Base-by-base conservation (phyloP, 2,329 filamentous ascomycete genomes). In the Alternaria atra region DNA sequence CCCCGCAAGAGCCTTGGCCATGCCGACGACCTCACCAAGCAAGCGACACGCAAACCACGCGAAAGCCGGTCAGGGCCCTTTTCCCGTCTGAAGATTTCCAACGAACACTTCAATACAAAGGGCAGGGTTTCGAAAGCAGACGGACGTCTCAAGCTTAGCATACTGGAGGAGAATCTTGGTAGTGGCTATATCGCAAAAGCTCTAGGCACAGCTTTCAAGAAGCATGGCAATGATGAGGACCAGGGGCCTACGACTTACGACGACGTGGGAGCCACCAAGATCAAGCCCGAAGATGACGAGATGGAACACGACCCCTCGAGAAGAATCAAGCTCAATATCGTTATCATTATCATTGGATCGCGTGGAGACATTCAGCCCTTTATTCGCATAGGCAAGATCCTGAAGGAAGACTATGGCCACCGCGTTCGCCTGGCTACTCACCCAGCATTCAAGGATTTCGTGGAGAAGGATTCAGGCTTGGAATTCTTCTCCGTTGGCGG, bases 401-500 rank as follows among this genome's bases (percentile, higher is more conserved):
- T 95, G 43, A 88, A 90, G 71, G 85, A 92, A 54, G 80, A 89
- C 46, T 88, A 91, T 65, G 90, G 90, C 1, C 91, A 94, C 73
- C 85, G 90, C 7, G 91, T 94, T 2, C 85, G 91, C 15, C 89
- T 94, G 51, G 91, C 91, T 1, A 94, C 91, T 0, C 92, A 94
- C 71, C 90, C 91, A 1, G 88, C 88, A 0, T 94, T 94, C 75
- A 88, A 88, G 48, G 86, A 92, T 0, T 93, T 94, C 68, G 87
- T 94, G 1, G 85, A 92, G 69, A 84, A 89, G 50, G 90, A 93
- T 63, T 88, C 80, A 13, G 90, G 88, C 0, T 83, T 94, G 0
- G 91, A 94, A 68, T 94, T 94, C 79, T 94, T 94, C 78, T 90
- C 87, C 2, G 87, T 94, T 2, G 91, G 91, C 1, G 92, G 92